phyloP scores from a whole-genome alignment of 352 stramenopile species.

The Thalassiosira sp. region DNA sequence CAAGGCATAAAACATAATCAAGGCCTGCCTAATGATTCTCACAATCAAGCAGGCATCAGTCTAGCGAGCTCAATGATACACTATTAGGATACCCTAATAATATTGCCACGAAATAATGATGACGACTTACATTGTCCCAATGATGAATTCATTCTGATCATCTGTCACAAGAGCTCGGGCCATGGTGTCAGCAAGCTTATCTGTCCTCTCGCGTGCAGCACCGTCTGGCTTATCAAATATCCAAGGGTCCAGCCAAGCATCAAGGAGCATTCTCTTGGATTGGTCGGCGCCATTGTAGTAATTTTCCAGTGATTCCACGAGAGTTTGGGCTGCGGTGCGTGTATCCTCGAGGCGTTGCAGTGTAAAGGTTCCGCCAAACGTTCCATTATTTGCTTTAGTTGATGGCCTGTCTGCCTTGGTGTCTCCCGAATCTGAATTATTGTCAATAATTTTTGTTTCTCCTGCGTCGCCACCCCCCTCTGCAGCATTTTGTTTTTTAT shows the following conservation, averaged over 20 bases:
- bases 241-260: slow-evolving; percentile 45
- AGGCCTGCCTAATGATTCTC: too few relatives aligned
- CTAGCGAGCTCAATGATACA: too few relatives aligned
- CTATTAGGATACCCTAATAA: too few relatives aligned
- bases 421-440: not conserved
- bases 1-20: too few relatives aligned
- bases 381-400: not conserved
- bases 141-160: slow-evolving; percentile 42
- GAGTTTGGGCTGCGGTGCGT: slow-evolving; percentile 17
- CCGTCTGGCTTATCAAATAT: slow-evolving; percentile 31
- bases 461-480: not conserved
- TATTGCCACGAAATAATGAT: too few relatives aligned
- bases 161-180: slow-evolving; percentile 31
- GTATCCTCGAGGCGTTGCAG: slow-evolving; percentile 32
- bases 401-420: not conserved
- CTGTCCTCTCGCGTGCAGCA: not conserved
- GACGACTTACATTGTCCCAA: slow-evolving; percentile 55
- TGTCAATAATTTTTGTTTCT: not conserved
- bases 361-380: slow-evolving; percentile 19
- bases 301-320: slow-evolving; percentile 34
- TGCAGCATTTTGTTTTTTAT: too few relatives aligned
- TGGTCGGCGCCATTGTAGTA: slow-evolving; percentile 48
- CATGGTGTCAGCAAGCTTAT: slow-evolving; percentile 41
- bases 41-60: too few relatives aligned
- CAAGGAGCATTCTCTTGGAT: slow-evolving; percentile 37